Conservation (phyloP, 1,284 basidiomycete genomes). For the Kalmanozyma brasiliensis region DNA sequence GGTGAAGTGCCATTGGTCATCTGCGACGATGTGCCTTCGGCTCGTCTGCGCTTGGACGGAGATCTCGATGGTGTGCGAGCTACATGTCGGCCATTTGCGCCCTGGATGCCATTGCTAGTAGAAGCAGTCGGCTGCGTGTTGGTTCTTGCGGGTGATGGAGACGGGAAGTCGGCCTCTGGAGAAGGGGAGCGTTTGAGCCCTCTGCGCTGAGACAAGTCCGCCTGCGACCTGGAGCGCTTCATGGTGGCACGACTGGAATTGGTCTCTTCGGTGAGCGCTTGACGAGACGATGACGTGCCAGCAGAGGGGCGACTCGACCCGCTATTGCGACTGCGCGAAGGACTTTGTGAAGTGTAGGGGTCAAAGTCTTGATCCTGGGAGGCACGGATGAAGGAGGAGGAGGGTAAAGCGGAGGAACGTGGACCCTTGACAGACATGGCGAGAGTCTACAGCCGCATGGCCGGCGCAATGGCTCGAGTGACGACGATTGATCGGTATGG, state of each 20-base stretch:
- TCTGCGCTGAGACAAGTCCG: conserved; percentile 11
- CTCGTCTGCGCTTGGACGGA: conserved; percentile 17
- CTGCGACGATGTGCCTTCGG: neutral
- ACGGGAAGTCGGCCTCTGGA: neutral
- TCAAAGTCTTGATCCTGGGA: conserved; percentile 38
- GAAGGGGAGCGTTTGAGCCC: conserved; percentile 32
- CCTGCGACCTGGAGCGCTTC: conserved; percentile 27
- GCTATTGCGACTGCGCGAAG: conserved; percentile 5
- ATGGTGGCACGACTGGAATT: conserved; percentile 7
- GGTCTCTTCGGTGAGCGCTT: conserved; percentile 25
- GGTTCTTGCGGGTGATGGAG: conserved; percentile 6
- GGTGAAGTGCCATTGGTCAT: conserved; percentile 1
- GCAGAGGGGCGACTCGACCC: neutral
- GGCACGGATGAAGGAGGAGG: conserved; percentile 18
- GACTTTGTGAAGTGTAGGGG: conserved; percentile 11
- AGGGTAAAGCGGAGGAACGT: conserved; percentile 7
- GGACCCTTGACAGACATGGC: conserved; percentile 19
- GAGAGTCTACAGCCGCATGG: conserved; percentile 14
- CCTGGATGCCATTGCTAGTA: conserved; percentile 14
- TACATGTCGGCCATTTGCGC: neutral
- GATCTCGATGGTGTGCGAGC: conserved; percentile 15
- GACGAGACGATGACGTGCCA: conserved; percentile 2
- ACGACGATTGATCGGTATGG: neutral
- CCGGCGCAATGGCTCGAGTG: neutral
- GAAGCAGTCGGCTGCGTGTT: conserved; percentile 6